phyloP scores from a whole-genome alignment of 2,329 filamentous ascomycete genomes.

The Chrysosporium keratinophilum region DNA sequence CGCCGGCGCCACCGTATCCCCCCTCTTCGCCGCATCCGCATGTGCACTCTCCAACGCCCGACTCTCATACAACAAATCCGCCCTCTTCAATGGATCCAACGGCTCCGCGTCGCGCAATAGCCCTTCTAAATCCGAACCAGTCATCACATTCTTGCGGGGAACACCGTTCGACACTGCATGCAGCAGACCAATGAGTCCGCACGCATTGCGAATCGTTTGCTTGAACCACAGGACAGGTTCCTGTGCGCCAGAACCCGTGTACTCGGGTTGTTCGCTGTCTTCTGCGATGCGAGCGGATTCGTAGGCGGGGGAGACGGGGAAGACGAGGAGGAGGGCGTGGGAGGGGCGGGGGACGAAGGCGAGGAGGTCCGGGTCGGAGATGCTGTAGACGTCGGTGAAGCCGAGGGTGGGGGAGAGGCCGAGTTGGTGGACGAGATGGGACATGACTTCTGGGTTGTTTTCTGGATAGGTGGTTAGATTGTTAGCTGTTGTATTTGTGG shows the following conservation, averaged over 20 bases:
- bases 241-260: constrained; percentile 53
- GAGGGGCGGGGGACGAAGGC: constrained; percentile 80
- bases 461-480: constrained; percentile 33
- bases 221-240: constrained; percentile 89
- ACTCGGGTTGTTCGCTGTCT: constrained; percentile 54
- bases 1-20: constrained; percentile 67
- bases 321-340: constrained; percentile 80
- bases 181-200: constrained; percentile 77
- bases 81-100: constrained; percentile 55
- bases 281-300: constrained; percentile 65
- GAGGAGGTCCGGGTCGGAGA: constrained; percentile 75
- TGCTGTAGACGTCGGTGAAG: constrained; percentile 85
- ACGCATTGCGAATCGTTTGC: constrained; percentile 90
- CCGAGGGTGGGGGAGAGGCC: constrained; percentile 67
- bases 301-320: constrained; percentile 71
- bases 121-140: constrained; percentile 36
- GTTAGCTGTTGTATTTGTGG: background rate
- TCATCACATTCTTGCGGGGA: constrained; percentile 52
- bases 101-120: constrained; percentile 62
- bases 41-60: constrained; percentile 68
- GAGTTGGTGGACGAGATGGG: constrained; percentile 66
- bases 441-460: constrained; percentile 84
- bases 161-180: constrained; percentile 73
- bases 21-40: constrained; percentile 60
- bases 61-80: constrained; percentile 66